Percentiles rank a stretch among this genome's conserved stretches.
Evolutionary conservation across 1,139 yeast species (phyloP).

Genomic region (Diutina siamensis): DNA sequence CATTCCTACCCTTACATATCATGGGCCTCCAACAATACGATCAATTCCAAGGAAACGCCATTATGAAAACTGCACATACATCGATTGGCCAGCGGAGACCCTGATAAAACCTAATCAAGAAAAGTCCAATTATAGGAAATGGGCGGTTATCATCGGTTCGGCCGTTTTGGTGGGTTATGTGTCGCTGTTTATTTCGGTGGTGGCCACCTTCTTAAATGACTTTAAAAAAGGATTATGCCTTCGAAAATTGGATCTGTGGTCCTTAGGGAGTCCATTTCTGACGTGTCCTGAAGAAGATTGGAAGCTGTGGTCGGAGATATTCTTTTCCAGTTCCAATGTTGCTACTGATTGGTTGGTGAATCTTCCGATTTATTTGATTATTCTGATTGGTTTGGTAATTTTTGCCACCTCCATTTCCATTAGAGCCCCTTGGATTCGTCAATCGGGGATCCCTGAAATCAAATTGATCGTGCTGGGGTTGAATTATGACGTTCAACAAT

Average conservation of each 20-base stretch:
- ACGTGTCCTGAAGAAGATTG: conserved; percentile 34
- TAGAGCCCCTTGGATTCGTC: conserved; percentile 34
- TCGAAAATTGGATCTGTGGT: conserved; percentile 28
- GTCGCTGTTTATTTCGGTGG: conserved; percentile 49
- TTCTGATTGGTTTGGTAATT: conserved; percentile 18
- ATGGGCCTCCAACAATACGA: not conserved
- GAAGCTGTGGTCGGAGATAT: conserved; percentile 28
- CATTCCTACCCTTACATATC: not conserved
- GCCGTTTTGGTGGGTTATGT: conserved; percentile 48
- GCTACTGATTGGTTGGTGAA: conserved; percentile 12
- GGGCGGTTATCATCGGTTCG: conserved; percentile 48
- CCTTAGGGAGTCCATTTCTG: conserved; percentile 31
- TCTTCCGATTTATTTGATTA: conserved; percentile 26
- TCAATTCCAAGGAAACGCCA: not conserved
- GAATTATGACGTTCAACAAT: conserved; percentile 22
- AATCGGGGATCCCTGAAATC: conserved; percentile 65
- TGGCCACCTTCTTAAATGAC: conserved; percentile 54
- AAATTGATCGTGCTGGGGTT: conserved; percentile 54
- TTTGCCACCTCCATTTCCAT: conserved; percentile 23
- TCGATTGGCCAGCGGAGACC: not conserved
- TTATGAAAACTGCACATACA: conserved; percentile 1
- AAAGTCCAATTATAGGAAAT: conserved; percentile 18
- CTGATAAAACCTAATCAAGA: not conserved
- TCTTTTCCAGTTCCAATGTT: conserved; percentile 9
- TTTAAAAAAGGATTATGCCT: conserved; percentile 38